Percentiles rank a stretch among this genome's conserved stretches.
These are phyloP conservation scores for Komagataella ulmi DNA, from an alignment of 805 yeast genomes.

Conservation along the genomic window DNA sequence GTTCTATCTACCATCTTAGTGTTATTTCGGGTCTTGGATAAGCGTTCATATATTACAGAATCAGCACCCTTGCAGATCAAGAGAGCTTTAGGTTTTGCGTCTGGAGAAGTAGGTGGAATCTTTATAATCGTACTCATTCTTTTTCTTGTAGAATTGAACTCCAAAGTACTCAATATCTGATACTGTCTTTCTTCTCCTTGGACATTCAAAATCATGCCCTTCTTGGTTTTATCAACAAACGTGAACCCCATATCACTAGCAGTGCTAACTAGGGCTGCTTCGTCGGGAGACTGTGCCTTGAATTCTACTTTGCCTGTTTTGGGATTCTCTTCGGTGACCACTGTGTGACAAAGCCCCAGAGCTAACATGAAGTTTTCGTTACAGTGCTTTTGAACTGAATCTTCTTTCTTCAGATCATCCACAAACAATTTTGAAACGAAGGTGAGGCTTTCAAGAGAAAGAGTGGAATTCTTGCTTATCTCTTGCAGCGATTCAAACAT, in stretches of 20 bases:
- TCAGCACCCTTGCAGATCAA: slow-evolving; percentile 81
- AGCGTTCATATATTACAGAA: slow-evolving; percentile 60
- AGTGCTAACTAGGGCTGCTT: slow-evolving; percentile 73
- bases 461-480: slow-evolving; percentile 23
- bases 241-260: slow-evolving; percentile 69
- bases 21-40: slow-evolving; percentile 31
- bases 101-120: slow-evolving; percentile 34
- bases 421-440: slow-evolving; percentile 58
- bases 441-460: slow-evolving; percentile 49
- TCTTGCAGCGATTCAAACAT: slow-evolving; percentile 38
- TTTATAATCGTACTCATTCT: slow-evolving; percentile 78
- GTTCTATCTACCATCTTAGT: slow-evolving; percentile 37
- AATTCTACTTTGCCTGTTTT: slow-evolving; percentile 41
- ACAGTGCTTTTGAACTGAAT: slow-evolving; percentile 32
- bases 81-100: slow-evolving; percentile 43
- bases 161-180: slow-evolving; percentile 57
- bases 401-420: slow-evolving; percentile 39
- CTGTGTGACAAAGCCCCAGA: slow-evolving; percentile 70
- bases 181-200: slow-evolving; percentile 63
- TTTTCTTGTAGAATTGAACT: slow-evolving; percentile 75
- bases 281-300: slow-evolving; percentile 80
- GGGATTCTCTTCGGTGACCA: slow-evolving; percentile 50
- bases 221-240: slow-evolving; percentile 52
- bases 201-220: slow-evolving; percentile 51
- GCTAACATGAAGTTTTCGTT: slow-evolving; percentile 69